A percentile compares a stretch with the other conserved stretches of the same genome.
These are phyloP conservation scores for Aspergillus arachidicola DNA, from an alignment of 2,329 filamentous ascomycete species.

Conservation along the genomic window DNA sequence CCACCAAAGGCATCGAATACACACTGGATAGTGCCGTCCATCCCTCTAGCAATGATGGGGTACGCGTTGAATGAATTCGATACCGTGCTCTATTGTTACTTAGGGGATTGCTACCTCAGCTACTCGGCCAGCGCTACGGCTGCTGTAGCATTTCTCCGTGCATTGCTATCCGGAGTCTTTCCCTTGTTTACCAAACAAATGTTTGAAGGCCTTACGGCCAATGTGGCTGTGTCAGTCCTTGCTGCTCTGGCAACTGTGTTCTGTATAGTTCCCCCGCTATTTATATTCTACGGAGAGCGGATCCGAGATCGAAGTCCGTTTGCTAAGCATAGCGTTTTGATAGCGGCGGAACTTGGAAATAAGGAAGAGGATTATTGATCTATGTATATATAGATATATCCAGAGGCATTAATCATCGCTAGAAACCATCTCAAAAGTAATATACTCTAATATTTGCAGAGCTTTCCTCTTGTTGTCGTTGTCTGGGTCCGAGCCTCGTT, in stretches of 20 bases:
- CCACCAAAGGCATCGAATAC: neutral
- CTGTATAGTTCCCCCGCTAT: conserved; percentile 41
- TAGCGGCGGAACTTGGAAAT: neutral
- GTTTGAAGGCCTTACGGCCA: conserved; percentile 43
- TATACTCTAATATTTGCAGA: too few relatives aligned
- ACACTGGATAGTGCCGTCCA: conserved; percentile 7
- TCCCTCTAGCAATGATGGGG: conserved; percentile 48
- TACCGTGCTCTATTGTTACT: conserved; percentile 45
- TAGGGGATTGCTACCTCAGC: conserved; percentile 49
- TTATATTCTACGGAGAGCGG: conserved; percentile 40
- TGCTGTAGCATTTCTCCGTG: conserved; percentile 44
- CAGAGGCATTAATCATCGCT: fast-evolving
- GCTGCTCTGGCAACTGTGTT: conserved; percentile 47
- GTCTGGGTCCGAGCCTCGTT: too few relatives aligned
- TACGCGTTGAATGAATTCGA: conserved; percentile 54
- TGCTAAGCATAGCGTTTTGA: conserved; percentile 34
- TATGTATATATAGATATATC: too few relatives aligned
- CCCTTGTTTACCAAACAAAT: conserved; percentile 47
- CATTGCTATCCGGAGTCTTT: conserved; percentile 41
- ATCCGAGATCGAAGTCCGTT: conserved; percentile 42
- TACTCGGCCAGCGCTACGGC: conserved; percentile 51
- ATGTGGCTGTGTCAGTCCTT: conserved; percentile 44
- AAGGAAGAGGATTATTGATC: neutral
- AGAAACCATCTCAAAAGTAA: too few relatives aligned
- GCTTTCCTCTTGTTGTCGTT: too few relatives aligned